Conservation (phyloP, 495 filamentous ascomycete genomes). For the Hyaloscypha bicolor region DNA sequence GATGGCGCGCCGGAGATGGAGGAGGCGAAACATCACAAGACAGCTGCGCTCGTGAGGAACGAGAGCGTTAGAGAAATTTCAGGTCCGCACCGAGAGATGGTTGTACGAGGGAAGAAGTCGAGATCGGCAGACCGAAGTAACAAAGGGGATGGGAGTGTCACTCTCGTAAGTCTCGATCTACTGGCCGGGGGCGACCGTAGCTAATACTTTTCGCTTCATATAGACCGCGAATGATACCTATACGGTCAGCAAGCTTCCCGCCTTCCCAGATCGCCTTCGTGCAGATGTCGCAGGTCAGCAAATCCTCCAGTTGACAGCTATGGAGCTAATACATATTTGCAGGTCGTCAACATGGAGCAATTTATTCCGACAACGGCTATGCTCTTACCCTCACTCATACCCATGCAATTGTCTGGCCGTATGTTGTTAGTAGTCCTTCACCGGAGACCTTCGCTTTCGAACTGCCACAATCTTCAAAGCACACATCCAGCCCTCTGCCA, state of each 20-base stretch:
- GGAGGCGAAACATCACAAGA: slow-evolving; percentile 49
- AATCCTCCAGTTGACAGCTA: neutral
- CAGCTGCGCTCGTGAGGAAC: slow-evolving; percentile 43
- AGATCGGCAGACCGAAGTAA: slow-evolving; percentile 55
- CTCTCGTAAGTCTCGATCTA: slow-evolving; percentile 56
- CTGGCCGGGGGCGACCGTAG: neutral
- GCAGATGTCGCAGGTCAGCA: slow-evolving; percentile 59
- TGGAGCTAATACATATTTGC: neutral
- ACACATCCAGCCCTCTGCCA: slow-evolving; percentile 66
- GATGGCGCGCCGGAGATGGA: slow-evolving; percentile 48
- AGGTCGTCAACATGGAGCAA: slow-evolving; percentile 60
- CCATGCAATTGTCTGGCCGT: slow-evolving; percentile 88
- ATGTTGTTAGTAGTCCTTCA: slow-evolving; percentile 63
- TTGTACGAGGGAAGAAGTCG: slow-evolving; percentile 60
- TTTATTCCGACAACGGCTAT: slow-evolving; percentile 67
- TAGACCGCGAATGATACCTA: slow-evolving; percentile 89
- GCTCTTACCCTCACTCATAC: slow-evolving; percentile 78
- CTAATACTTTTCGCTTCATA: slow-evolving; percentile 11
- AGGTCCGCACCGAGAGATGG: slow-evolving; percentile 51
- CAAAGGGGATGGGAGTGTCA: slow-evolving; percentile 62
- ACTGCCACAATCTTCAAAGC: slow-evolving; percentile 71
- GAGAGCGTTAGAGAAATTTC: slow-evolving; percentile 46
- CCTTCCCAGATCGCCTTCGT: slow-evolving; percentile 73
- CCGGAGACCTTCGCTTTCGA: slow-evolving; percentile 74
- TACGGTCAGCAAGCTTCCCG: slow-evolving; percentile 80